Base-by-base conservation (phyloP, 495 filamentous ascomycete genomes). In the Xylona heveae region DNA sequence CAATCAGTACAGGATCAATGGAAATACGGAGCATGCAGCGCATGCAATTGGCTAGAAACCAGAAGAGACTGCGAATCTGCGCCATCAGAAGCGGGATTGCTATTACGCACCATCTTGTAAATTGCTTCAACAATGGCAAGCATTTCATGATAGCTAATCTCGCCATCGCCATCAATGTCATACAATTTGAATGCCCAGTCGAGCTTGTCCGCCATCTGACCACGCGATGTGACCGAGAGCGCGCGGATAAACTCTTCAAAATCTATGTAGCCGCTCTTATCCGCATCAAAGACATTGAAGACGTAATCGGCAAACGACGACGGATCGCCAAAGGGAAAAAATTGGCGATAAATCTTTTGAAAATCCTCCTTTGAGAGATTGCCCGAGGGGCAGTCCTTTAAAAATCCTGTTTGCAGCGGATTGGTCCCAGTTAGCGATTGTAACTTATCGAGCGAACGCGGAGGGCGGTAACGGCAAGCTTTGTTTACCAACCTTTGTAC, bases 161-260 rank as follows among this genome's bases (percentile, higher is more conserved):
- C 90, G 33, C 88, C 88, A 44, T 97, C 90, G 17, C 88, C 85
- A 48, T 97, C 88, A 45, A 97, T 97, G 55, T 97, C 88, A 54
- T 97, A 97, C 47, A 97, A 66, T 56, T 97, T 90, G 58, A 97
- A 97, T 13, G 88, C 88, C 88, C 88, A 97, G 50, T 95, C 90
- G 34, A 97, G 66, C 53, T 97, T 97, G 53, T 97, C 88, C 61
- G 95, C 90, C 80, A 95, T 85, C 61, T 91, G 88, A 39, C 88
- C 88, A 26, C 90, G 70, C 45, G 79, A 90, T 10, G 88, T 97
- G 43, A 97, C 90, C 50, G 83, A 93, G 27, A 97, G 58, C 14
- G 88, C 90, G 58, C 90, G 94, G 55, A 97, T 97, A 56, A 95
- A 95, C 52, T 95, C 90, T 51, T 97, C 95, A 57, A 97, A 97